Evolutionary conservation across 306 rosid species (phyloP), one percentile per base, ranked within the genome.

Genomic region (Cotoneaster glaucophyllus): DNA sequence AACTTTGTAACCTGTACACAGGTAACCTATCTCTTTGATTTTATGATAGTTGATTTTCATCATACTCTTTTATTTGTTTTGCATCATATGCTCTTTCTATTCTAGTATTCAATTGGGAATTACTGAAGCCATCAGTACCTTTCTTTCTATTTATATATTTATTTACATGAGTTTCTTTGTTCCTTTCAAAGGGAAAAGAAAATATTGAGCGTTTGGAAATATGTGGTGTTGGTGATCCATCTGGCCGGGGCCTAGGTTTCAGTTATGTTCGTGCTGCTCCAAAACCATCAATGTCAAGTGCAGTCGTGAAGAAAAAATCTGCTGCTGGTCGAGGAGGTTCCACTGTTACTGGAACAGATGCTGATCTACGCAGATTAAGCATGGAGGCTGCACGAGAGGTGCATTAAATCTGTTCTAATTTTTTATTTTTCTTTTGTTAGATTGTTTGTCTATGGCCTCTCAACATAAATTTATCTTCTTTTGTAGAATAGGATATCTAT

Each of bases 301-400:
- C 97, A 70, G 73, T 67, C 64, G 85, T 86, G 73, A 95, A 95
- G 89, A 95, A 90, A 82, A 95, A 95, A 84, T 73, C 92, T 19
- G 88, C 90, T 64, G 80, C 95, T 66, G 65, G 79, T 76, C 81
- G 96, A 61, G 93, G 92, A 83, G 96, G 96, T 82, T 78, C 98
- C 43, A 89, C 97, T 73, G 98, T 95, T 68, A 95, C 98, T 11
- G 96, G 98, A 73, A 95, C 98, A 64, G 98, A 95, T 87, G 97
- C 98, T 84, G 98, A 95, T 88, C 88, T 95, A 25, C 98, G 98
- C 59, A 92, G 98, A 81, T 86, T 95, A 81, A 95, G 98, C 95
- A 95, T 95, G 98, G 97, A 95, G 82, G 98, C 98, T 74, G 98
- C 98, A 65, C 82, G 97, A 63, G 98, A 95, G 97, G 98, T 93